A percentile compares a stretch with the other conserved stretches of the same genome.
These are phyloP conservation scores for Exophiala calicioides DNA, from an alignment of 2,329 filamentous ascomycete genomes.

Conservation along the genomic window DNA sequence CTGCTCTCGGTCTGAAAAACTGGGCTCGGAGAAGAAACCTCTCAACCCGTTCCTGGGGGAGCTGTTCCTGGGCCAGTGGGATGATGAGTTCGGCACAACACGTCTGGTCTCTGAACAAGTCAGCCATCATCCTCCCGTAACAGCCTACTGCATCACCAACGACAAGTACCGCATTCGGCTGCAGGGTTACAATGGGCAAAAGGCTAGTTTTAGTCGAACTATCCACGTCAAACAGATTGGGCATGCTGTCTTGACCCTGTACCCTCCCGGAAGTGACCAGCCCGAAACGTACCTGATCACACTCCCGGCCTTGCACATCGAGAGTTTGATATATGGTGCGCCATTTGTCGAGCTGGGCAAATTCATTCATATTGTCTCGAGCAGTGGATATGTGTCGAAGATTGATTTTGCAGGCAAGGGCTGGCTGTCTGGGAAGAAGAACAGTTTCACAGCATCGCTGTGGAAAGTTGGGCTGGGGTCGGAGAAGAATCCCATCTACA, in stretches of 20 bases:
- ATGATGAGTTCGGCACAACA: conserved; percentile 74
- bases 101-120: conserved; percentile 92
- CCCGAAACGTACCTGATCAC: conserved; percentile 83
- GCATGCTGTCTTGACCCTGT: conserved; percentile 77
- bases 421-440: conserved; percentile 95
- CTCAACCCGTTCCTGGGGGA: conserved; percentile 95
- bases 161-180: conserved; percentile 72
- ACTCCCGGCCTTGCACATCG: conserved; percentile 86
- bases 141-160: conserved; percentile 91
- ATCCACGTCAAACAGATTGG: conserved; percentile 95
- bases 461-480: conserved; percentile 67
- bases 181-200: conserved; percentile 91
- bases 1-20: conserved; percentile 71
- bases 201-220: conserved; percentile 88
- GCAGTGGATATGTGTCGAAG: conserved; percentile 80
- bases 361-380: conserved; percentile 80
- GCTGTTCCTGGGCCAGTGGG: conserved; percentile 89
- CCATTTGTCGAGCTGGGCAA: conserved; percentile 92
- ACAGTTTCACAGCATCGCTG: conserved; percentile 75
- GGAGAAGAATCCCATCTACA: conserved; percentile 69
- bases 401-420: conserved; percentile 93
- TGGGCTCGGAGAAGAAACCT: conserved; percentile 95
- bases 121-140: conserved; percentile 88
- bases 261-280: conserved; percentile 52
- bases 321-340: conserved; percentile 72